phyloP scores from a whole-genome alignment of 768 basidiomycete species.

The Clitopilus hobsonii region DNA sequence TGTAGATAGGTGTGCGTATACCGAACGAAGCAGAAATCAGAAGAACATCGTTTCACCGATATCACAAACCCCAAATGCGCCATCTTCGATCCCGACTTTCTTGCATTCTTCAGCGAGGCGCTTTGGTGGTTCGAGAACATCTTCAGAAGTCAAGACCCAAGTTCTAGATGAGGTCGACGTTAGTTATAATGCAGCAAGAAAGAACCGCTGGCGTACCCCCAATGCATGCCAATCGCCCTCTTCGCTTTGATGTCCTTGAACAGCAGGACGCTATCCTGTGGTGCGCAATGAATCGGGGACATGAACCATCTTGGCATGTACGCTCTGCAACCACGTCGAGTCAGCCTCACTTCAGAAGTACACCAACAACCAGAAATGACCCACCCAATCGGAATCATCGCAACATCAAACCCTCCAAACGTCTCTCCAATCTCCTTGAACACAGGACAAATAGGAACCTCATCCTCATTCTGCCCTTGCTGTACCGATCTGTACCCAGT shows the following conservation, averaged over 20 bases:
- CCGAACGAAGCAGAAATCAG: no score
- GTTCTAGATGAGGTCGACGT: slow-evolving; percentile 27
- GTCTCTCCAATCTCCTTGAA: slow-evolving; percentile 66
- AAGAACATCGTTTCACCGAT: slow-evolving; percentile 55
- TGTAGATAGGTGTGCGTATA: no score
- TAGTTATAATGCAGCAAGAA: background rate
- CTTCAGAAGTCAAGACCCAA: slow-evolving; percentile 49
- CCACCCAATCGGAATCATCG: slow-evolving; percentile 68
- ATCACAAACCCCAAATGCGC: slow-evolving; percentile 50
- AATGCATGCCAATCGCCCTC: slow-evolving; percentile 66
- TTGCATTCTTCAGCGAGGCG: slow-evolving; percentile 47
- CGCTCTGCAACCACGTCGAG: slow-evolving; percentile 33
- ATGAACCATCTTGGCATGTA: slow-evolving; percentile 52
- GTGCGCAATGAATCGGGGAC: slow-evolving; percentile 60
- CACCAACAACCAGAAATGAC: slow-evolving; percentile 17
- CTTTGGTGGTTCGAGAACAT: slow-evolving; percentile 57
- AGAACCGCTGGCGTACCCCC: slow-evolving; percentile 40
- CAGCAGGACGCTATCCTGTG: slow-evolving; percentile 62
- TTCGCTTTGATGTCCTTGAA: slow-evolving; percentile 60
- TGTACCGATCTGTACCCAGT: slow-evolving; percentile 54
- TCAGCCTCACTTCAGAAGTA: background rate
- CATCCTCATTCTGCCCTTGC: slow-evolving; percentile 43
- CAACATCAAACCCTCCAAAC: slow-evolving; percentile 63
- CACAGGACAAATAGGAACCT: slow-evolving; percentile 61
- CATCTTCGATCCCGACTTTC: slow-evolving; percentile 46